These are phyloP conservation scores for cucumber (Cucumis sativus) DNA, from an alignment of 306 rosid genomes.

Conservation along the genomic window Cucumber_9930_V3 NC_026657.2:17279001-17279500, in stretches of 20 bases:
- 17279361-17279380: neutral
- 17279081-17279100: neutral
- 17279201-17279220: neutral
- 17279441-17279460: neutral
- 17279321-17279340: neutral
- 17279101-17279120: neutral
- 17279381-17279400: neutral
- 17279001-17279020: too few relatives aligned
- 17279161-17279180: neutral
- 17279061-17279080: neutral
- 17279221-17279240: neutral
- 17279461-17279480: neutral
- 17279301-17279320: neutral
- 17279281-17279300: neutral
- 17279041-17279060: neutral
- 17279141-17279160: neutral
- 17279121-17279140: neutral
- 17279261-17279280: neutral
- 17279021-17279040: too few relatives aligned
- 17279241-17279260: neutral
- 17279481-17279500: neutral
- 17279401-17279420: neutral
- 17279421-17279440: neutral
- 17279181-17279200: neutral
- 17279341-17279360: neutral